Conservation (phyloP, 2,329 filamentous ascomycete species). For the Neopestalotiopsis clavispora region DNA sequence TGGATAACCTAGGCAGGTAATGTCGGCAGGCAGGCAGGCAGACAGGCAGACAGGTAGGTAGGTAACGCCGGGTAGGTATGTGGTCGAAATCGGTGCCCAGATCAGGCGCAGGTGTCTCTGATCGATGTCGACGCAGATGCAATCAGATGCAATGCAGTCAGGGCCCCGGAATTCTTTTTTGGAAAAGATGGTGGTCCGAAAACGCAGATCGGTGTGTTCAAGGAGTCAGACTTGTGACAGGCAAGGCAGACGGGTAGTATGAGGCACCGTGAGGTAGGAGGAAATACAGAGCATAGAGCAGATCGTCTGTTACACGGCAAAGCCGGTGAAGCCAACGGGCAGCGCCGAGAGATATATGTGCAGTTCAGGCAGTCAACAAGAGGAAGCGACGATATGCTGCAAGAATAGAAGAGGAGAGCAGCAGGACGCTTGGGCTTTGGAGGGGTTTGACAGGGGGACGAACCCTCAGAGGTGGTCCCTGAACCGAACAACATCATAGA, state of each 20-base stretch:
- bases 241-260: background rate
- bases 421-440: background rate
- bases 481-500: slow-evolving; percentile 16
- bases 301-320: background rate
- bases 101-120: background rate
- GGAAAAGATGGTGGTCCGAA: slow-evolving; percentile 18
- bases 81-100: background rate
- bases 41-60: background rate
- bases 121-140: slow-evolving; percentile 23
- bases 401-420: background rate
- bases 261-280: background rate
- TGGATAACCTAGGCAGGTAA: background rate
- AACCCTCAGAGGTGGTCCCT: slow-evolving; percentile 25
- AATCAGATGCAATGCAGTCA: slow-evolving; percentile 30
- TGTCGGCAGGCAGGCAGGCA: background rate
- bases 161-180: slow-evolving; percentile 27
- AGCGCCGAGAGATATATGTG: slow-evolving; percentile 11
- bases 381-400: background rate
- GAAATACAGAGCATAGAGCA: background rate
- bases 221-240: background rate
- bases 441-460: background rate
- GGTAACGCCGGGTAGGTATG: background rate
- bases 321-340: background rate
- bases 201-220: slow-evolving; percentile 6
- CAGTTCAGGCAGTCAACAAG: background rate